Conservation (phyloP, 2,329 filamentous ascomycete species). For the Fusarium armeniacum region DNA sequence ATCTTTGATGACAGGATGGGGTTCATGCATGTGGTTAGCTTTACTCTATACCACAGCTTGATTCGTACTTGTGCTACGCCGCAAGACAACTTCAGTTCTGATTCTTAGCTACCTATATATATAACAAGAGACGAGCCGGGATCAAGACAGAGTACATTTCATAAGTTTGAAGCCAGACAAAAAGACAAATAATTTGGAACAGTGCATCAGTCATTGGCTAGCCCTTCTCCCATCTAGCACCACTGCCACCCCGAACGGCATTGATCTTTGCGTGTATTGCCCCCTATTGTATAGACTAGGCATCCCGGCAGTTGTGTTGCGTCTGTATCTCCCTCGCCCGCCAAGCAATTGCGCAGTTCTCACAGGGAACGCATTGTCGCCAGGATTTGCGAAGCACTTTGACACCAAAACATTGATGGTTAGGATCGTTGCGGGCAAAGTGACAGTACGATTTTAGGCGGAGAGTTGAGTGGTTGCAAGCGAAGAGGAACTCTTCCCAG, state of each 20-base stretch:
- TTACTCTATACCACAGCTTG: conserved; percentile 7
- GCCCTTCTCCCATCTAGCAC: neutral
- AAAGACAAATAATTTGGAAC: neutral
- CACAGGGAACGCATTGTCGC: conserved; percentile 68
- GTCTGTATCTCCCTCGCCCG: conserved; percentile 23
- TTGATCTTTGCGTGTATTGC: neutral
- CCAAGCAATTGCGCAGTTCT: conserved; percentile 57
- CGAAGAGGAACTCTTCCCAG: conserved; percentile 77
- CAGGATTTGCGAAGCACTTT: conserved; percentile 74
- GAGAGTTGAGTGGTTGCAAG: conserved; percentile 71
- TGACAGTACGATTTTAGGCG: conserved; percentile 79
- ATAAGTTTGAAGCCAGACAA: neutral
- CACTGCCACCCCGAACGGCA: neutral
- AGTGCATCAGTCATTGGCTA: neutral
- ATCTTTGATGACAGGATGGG: conserved; percentile 15
- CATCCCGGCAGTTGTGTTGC: conserved; percentile 1
- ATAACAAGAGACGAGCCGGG: conserved; percentile 1
- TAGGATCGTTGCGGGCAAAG: conserved; percentile 78
- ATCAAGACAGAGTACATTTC: neutral
- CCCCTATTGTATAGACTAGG: conserved; percentile 3
- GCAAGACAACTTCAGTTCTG: conserved; percentile 4
- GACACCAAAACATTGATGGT: conserved; percentile 77
- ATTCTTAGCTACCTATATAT: conserved; percentile 26
- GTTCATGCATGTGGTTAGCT: conserved; percentile 15
- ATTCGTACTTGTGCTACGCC: conserved; percentile 4